Base-by-base conservation (phyloP, 139 green algal genomes). In the Eudorina sp. region DNA sequence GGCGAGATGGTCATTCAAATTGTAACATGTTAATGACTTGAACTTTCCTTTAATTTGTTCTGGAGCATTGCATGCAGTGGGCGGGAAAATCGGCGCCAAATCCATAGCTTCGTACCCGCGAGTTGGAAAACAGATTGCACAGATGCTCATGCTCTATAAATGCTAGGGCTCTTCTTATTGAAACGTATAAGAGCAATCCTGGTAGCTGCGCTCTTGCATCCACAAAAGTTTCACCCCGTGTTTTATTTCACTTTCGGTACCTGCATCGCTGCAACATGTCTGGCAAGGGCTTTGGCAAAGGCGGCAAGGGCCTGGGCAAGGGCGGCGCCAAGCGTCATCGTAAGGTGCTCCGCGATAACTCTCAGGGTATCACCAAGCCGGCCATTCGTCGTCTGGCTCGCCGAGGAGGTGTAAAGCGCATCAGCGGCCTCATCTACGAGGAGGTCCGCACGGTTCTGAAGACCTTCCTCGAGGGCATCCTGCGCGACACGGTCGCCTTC, bases 361-460 rank as follows among this genome's bases (percentile, higher is more conserved):
- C 98, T 93, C 96, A 98, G 95, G 94, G 97, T 90, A 99, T 98
- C 96, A 99, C 97, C 91, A 98, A 98, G 94, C 96, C 96, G 69
- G 95, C 95, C 60, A 98, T 98, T 90, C 93, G 95, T 41, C 92
- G 96, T 85, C 89, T 99, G 81, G 97, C 97, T 84, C 94, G 96
- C 74, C 74, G 74, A 9, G 96, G 96, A 74, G 95, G 96, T 89
- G 96, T 98, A 36, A 97, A 98, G 94, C 96, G 95, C 85, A 97
- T 98, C 93, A 95, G 91, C 80, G 95, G 95, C 89, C 93, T 97
- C 41, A 97, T 98, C 90, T 97, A 97, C 84, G 95, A 98, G 94
- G 96, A 98, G 93, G 97, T 95, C 69, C 94, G 96, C 89, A 94
- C 95, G 53, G 96, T 98, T 45, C 94, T 98, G 81, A 98, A 98